Percentiles rank a stretch among this genome's conserved stretches.
Evolutionary conservation across 768 basidiomycete genomes (phyloP).

Genomic region (Kwoniella heveanensis): DNA sequence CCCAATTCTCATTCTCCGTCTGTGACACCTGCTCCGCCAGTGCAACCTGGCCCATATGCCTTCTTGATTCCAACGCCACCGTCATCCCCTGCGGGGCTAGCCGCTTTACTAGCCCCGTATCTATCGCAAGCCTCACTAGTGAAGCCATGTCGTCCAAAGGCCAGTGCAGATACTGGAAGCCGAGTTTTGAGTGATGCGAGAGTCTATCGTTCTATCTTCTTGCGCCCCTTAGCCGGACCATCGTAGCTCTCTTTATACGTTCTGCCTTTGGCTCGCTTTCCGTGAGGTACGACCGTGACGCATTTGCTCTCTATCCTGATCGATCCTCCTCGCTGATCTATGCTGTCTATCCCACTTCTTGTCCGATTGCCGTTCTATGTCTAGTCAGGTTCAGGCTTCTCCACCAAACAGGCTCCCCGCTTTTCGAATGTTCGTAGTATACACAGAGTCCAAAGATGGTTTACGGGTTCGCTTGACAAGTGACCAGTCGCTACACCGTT

Average conservation of each 20-base stretch:
- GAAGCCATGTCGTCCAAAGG: neutral
- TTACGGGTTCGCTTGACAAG: no score
- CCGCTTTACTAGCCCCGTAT: neutral
- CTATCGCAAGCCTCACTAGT: neutral
- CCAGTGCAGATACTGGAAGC: neutral
- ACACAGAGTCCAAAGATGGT: no score
- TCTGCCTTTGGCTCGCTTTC: no score
- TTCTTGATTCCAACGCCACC: neutral
- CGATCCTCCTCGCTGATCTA: neutral
- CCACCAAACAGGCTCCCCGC: neutral
- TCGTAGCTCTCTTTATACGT: no score
- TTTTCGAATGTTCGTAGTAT: neutral
- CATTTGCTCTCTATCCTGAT: no score
- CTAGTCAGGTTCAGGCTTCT: neutral
- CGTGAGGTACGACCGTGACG: no score
- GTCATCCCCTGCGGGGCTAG: neutral
- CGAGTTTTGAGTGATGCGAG: no score
- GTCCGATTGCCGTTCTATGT: neutral
- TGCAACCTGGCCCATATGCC: neutral
- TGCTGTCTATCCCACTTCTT: no score
- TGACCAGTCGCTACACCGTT: no score
- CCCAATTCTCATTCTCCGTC: constrained; percentile 34
- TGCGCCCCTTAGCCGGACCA: no score
- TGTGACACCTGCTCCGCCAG: constrained; percentile 13
- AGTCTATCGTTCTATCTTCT: neutral